Percentiles rank a stretch among this genome's conserved stretches.
Conservation (phyloP, 1,284 basidiomycete genomes). For the Sporisorium scitamineum region DNA sequence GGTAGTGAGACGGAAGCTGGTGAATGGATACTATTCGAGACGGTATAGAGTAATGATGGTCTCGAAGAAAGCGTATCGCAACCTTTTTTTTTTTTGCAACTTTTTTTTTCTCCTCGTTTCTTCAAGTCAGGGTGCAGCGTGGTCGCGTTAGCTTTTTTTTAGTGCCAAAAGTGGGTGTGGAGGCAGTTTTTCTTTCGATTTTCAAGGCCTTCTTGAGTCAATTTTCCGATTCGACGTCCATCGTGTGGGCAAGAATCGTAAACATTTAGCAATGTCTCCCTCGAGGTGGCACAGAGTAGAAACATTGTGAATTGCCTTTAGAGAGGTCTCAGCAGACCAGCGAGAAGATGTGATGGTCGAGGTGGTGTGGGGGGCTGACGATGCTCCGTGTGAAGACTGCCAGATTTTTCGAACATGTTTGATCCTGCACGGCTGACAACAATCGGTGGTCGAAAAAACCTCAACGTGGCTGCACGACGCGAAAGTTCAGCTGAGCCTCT, state of each 20-base stretch:
- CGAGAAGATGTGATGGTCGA: too few relatives aligned
- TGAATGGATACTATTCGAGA: background rate
- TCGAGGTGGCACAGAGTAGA: too few relatives aligned
- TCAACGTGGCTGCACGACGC: background rate
- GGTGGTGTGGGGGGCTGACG: too few relatives aligned
- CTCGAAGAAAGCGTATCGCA: background rate
- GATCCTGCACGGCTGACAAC: background rate
- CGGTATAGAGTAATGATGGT: background rate
- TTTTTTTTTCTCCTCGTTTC: background rate
- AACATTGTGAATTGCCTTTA: too few relatives aligned
- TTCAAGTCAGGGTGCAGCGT: background rate
- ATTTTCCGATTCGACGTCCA: background rate
- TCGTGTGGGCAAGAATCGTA: too few relatives aligned
- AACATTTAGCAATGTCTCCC: too few relatives aligned
- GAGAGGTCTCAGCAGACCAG: too few relatives aligned
- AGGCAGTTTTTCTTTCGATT: slow-evolving; percentile 1
- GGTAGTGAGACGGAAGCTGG: background rate
- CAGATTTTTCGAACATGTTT: background rate
- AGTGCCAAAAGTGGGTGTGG: background rate
- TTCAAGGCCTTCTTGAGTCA: background rate
- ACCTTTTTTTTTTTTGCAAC: background rate
- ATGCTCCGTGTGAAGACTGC: too few relatives aligned
- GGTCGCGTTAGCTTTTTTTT: background rate
- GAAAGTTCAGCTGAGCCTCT: slow-evolving; percentile 1
- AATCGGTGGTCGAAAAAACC: background rate